Base-by-base conservation (phyloP, 2,329 filamentous ascomycete genomes). In the Paracoccidioides brasiliensis region DNA sequence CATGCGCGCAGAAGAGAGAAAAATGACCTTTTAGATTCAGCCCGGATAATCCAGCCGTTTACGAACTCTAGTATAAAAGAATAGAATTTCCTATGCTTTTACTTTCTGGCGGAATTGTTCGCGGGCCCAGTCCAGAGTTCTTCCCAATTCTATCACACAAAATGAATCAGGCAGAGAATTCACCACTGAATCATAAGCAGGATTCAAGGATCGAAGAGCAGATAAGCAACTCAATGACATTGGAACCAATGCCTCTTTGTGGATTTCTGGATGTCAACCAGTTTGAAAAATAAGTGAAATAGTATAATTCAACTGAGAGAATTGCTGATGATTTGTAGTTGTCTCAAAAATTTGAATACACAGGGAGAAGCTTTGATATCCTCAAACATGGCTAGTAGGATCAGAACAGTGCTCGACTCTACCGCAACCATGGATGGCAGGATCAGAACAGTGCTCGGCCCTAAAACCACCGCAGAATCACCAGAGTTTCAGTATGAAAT, bases 331-430 rank as follows among this genome's bases (percentile, higher is more conserved):
- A 54, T 22, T 37, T 8, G 30, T 55, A 77, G 75, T 46, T 78
- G 77, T 59, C 72, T 77, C 38, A 66, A 73, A 52, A 78, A 77
- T 12, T 48, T 28, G 55, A 22, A 22, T 2, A 22, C 22, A 22
- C 73, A 75, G 62, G 75, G 77, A 59, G 77, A 77, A 57, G 75
- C 75, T 5, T 65, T 78, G 58, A 78, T 78, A 35, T 72, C 74
- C 61, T 72, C 74, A 30, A 70, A 66, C 56, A 67, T 74, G 61
- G 74, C 74, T 30, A 67, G 71, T 38, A 75, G 76, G 57, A 77
- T 78, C 55, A 69, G 64, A 55, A 71, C 66, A 5, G 74, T 76
- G 33, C 63, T 77, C 52, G 22, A 22, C 22, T 22, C 22, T 22
- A 22, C 74, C 61, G 71, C 74, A 30, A 70, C 65, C 56, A 67